Percentiles rank a stretch among this genome's conserved stretches.
phyloP scores from a whole-genome alignment of 495 filamentous ascomycete species.

The Lentithecium fluviatile region DNA sequence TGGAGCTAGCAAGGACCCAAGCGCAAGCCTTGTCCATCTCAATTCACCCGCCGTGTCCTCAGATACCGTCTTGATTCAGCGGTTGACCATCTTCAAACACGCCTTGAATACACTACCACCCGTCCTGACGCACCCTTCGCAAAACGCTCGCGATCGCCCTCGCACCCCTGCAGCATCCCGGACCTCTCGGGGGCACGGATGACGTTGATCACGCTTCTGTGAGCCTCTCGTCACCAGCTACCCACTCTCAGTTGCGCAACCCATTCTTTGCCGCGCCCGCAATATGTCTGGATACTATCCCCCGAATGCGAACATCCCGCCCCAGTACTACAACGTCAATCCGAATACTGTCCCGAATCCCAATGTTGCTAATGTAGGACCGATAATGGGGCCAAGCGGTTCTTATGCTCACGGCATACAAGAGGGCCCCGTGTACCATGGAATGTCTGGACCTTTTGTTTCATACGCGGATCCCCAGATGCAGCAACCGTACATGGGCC shows the following conservation, averaged over 20 bases:
- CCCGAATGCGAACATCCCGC: constrained; percentile 29
- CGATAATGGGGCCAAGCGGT: constrained; percentile 24
- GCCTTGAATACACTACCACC: constrained; percentile 6
- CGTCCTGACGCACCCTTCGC: constrained; percentile 11
- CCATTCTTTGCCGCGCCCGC: not conserved
- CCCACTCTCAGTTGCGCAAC: constrained; percentile 4
- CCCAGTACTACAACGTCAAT: constrained; percentile 33
- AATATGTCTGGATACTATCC: constrained; percentile 36
- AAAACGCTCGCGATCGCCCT: constrained; percentile 25
- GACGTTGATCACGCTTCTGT: constrained; percentile 32
- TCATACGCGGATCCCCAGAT: constrained; percentile 28
- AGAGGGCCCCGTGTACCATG: constrained; percentile 21
- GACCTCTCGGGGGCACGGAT: constrained; percentile 29
- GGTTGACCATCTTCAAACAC: constrained; percentile 21
- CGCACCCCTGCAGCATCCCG: constrained; percentile 14
- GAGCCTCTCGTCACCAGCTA: constrained; percentile 3
- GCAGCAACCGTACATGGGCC: constrained; percentile 30
- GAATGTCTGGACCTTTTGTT: constrained; percentile 20
- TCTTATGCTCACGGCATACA: constrained; percentile 21
- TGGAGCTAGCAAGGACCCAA: constrained; percentile 33
- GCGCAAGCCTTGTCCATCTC: constrained; percentile 22
- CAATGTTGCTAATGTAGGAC: constrained; percentile 16
- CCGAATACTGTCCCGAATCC: constrained; percentile 25
- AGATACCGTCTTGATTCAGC: constrained; percentile 26
- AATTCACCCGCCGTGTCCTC: constrained; percentile 2